Conservation (phyloP, 2,329 filamentous ascomycete genomes). For the Fusarium scirpi region DNA sequence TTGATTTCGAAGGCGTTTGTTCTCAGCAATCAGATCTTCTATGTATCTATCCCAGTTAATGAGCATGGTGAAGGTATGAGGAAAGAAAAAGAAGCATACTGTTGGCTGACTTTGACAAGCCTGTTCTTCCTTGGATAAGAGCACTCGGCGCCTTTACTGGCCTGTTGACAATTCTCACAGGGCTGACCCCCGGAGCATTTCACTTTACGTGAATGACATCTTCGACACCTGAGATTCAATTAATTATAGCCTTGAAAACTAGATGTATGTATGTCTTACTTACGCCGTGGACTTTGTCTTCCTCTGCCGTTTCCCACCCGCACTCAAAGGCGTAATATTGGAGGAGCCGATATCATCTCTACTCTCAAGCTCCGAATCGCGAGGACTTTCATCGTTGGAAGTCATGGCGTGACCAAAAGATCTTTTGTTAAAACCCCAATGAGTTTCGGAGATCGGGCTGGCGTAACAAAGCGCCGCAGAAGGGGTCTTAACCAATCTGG, state of each 20-base stretch:
- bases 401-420: conserved; percentile 22
- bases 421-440: background rate
- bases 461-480: background rate
- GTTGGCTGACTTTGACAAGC: conserved; percentile 50
- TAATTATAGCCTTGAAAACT: background rate
- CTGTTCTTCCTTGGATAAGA: conserved; percentile 51
- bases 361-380: conserved; percentile 36
- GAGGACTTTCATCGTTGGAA: conserved; percentile 19
- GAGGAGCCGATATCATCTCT: conserved; percentile 36
- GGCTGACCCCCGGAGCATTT: conserved; percentile 52
- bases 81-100: conserved; percentile 27
- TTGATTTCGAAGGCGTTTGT: conserved; percentile 45
- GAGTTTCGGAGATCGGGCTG: background rate
- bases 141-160: conserved; percentile 49
- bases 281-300: conserved; percentile 47
- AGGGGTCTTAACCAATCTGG: conserved; percentile 10
- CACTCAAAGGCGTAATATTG: conserved; percentile 17
- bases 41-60: conserved; percentile 47
- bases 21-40: conserved; percentile 52
- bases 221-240: conserved; percentile 44
- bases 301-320: conserved; percentile 27
- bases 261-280: background rate
- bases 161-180: conserved; percentile 50
- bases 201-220: conserved; percentile 52
- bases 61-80: background rate